Evolutionary conservation across 1,284 basidiomycete species (phyloP).

Genomic region (Austroboletus novae-zelandiae): DNA sequence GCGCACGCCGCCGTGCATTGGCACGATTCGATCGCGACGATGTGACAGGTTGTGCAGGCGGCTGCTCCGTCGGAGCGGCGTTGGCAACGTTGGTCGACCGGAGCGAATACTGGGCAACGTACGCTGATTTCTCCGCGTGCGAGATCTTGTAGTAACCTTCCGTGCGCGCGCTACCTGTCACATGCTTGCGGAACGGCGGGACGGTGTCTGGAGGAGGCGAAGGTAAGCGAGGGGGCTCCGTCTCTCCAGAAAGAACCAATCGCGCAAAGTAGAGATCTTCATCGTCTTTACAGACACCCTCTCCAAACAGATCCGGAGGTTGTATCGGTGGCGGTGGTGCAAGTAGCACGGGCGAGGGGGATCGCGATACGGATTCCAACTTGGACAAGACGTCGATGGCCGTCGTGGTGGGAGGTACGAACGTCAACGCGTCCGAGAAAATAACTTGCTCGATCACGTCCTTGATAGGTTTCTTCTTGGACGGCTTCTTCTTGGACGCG

Average conservation of each 20-base stretch:
- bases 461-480: constrained; percentile 34
- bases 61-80: constrained; percentile 39
- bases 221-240: constrained; percentile 25
- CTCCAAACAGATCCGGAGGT: constrained; percentile 55
- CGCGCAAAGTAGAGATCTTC: constrained; percentile 90
- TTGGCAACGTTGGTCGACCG: constrained; percentile 45
- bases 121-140: constrained; percentile 87
- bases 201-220: constrained; percentile 34
- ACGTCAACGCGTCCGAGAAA: constrained; percentile 48
- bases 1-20: constrained; percentile 88
- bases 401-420: constrained; percentile 48
- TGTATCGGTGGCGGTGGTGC: constrained; percentile 42
- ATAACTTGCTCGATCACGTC: constrained; percentile 48
- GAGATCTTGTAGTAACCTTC: constrained; percentile 96
- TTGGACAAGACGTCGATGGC: constrained; percentile 46
- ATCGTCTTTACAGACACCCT: constrained; percentile 78
- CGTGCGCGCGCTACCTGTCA: constrained; percentile 83
- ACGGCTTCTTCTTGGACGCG: constrained; percentile 33
- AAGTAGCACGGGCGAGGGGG: constrained; percentile 39
- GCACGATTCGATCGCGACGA: constrained; percentile 92
- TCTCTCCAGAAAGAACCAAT: constrained; percentile 49
- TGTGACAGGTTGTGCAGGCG: constrained; percentile 57
- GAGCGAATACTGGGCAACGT: constrained; percentile 76
- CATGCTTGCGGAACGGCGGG: constrained; percentile 61
- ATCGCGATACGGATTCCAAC: constrained; percentile 43